Base-by-base conservation (phyloP, 2,329 filamentous ascomycete genomes). In the Venturia pyrina region DNA sequence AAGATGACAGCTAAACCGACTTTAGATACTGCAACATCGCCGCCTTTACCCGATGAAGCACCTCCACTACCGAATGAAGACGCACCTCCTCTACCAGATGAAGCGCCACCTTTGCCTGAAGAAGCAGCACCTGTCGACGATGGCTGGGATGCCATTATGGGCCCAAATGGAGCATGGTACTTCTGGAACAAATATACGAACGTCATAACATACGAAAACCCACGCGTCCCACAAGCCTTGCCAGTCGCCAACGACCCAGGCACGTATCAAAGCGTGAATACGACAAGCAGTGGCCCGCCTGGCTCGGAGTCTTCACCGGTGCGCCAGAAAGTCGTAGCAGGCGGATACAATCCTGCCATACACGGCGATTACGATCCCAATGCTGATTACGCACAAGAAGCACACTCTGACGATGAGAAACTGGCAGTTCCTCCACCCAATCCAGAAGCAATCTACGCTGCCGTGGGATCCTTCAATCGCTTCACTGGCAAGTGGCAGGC, bases 281-380 rank as follows among this genome's bases (percentile, higher is more conserved):
- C 21, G 21, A 21, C 65, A 28, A 59, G 56, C 60, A 65, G 40
- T n/a, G 41, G 46, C n/a, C 32, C 64, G 32, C 43, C 68, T 37
- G 65, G 72, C n/a, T 61, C 71, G 72, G 53, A 59, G 17, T 65
- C 72, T 71, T 40, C 74, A 43, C 67, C 72, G 60, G 70, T 71
- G 17, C 28, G 19, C 10, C 24, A 44, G 19, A 34, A 68, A 74
- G 74, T 70, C 70, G 78, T 65, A 78, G 84, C 28, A 84, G 88
- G 88, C 67, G 92, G 93, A 68, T 99, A 99, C 79, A 96, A 98
- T 74, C 95, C 95, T 1, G 90, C 91, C 32, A 93, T 99, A 59
- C 95, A 99, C 75, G 95, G 95, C 71, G 89, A 93, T 78, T 99
- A 97, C 80, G 95, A 99, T 72, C 92, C 93, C 4, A 95, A 88